Conservation (phyloP, 2,329 filamentous ascomycete species). For the Venturia oleaginea region DNA sequence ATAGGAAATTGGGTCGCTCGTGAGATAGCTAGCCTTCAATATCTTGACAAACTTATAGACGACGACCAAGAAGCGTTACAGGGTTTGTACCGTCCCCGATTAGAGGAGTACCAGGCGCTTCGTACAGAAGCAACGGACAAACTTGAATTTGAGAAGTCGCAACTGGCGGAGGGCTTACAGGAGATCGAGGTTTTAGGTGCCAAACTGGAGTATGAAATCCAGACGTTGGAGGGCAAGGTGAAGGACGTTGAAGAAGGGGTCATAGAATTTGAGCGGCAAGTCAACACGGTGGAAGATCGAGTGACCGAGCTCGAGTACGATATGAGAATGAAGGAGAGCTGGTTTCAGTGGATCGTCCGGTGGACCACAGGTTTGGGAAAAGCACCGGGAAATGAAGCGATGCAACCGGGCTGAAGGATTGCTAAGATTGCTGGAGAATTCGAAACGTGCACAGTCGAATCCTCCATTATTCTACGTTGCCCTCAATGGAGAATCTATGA, state of each 20-base stretch:
- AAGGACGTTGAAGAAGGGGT: slow-evolving; percentile 82
- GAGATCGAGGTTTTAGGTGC: slow-evolving; percentile 74
- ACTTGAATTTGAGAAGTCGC: slow-evolving; percentile 58
- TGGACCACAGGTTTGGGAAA: slow-evolving; percentile 20
- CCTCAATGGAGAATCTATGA: background rate
- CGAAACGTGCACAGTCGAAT: background rate
- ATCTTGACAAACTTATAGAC: slow-evolving; percentile 53
- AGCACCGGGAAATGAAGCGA: slow-evolving; percentile 4
- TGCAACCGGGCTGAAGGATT: background rate
- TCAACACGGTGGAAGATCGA: slow-evolving; percentile 33
- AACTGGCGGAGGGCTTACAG: slow-evolving; percentile 61
- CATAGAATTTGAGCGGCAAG: slow-evolving; percentile 65
- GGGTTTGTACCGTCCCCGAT: slow-evolving; percentile 57
- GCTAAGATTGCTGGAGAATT: background rate
- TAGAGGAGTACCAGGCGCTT: slow-evolving; percentile 60
- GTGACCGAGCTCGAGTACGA: slow-evolving; percentile 18
- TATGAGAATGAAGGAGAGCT: slow-evolving; percentile 23
- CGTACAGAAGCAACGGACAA: slow-evolving; percentile 60
- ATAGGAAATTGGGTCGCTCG: slow-evolving; percentile 53
- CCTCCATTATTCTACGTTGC: background rate
- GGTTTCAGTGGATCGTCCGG: slow-evolving; percentile 25
- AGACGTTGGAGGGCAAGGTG: slow-evolving; percentile 67
- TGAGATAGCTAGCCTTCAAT: slow-evolving; percentile 48
- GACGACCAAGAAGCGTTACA: slow-evolving; percentile 58
- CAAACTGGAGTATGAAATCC: slow-evolving; percentile 87